phyloP scores from a whole-genome alignment of 768 basidiomycete genomes.

The Mycena galopus region DNA sequence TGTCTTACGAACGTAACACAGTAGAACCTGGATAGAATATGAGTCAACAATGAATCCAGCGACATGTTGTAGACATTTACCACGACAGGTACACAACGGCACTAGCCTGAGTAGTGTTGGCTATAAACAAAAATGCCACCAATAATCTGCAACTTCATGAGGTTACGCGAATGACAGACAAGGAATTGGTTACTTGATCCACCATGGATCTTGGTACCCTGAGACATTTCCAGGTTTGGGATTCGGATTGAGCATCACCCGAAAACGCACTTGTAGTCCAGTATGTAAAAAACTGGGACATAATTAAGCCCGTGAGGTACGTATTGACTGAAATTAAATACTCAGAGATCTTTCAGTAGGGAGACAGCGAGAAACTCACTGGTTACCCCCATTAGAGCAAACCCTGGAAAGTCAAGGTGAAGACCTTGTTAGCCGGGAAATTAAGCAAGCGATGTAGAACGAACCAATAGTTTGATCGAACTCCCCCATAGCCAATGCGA shows the following conservation, averaged over 20 bases:
- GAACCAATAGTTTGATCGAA: neutral
- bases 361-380: neutral
- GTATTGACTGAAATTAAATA: neutral
- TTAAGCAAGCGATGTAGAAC: neutral
- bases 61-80: neutral
- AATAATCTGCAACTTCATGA: neutral
- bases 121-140: too few relatives aligned
- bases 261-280: constrained; percentile 12
- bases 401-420: neutral
- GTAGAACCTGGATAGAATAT: neutral
- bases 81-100: too few relatives aligned
- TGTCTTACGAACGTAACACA: too few relatives aligned
- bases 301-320: neutral
- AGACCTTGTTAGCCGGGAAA: neutral
- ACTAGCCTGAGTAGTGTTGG: too few relatives aligned
- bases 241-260: neutral
- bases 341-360: neutral
- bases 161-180: neutral
- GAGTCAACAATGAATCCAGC: neutral
- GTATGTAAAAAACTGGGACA: constrained; percentile 22
- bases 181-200: neutral
- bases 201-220: neutral
- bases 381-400: neutral
- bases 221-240: neutral
- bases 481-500: neutral